These are phyloP conservation scores for Diaporthe caulivora DNA, from an alignment of 2,329 filamentous ascomycete species.

Conservation along the genomic window DNA sequence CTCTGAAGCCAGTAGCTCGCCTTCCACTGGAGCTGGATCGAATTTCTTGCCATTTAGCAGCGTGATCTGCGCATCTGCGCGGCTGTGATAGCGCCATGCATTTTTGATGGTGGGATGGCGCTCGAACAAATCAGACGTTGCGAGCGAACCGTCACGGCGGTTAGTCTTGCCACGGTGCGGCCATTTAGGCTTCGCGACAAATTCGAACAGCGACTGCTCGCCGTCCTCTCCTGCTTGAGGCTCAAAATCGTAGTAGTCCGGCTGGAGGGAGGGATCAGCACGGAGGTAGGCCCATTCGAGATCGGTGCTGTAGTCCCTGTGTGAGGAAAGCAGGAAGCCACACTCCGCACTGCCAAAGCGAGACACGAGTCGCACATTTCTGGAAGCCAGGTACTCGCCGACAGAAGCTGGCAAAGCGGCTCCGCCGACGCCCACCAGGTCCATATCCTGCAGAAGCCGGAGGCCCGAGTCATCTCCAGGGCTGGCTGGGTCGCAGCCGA, in stretches of 20 bases:
- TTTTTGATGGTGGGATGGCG: conserved; percentile 62
- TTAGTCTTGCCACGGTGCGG: conserved; percentile 71
- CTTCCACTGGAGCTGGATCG: conserved; percentile 72
- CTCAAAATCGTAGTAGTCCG: conserved; percentile 59
- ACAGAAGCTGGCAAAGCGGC: conserved; percentile 66
- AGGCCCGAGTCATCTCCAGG: conserved; percentile 55
- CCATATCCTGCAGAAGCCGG: conserved; percentile 61
- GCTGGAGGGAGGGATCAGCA: conserved; percentile 41
- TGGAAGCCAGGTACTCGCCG: conserved; percentile 64
- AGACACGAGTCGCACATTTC: conserved; percentile 68
- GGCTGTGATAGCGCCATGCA: conserved; percentile 73
- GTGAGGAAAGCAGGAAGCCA: conserved; percentile 74
- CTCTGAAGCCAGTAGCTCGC: conserved; percentile 56
- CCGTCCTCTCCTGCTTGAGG: conserved; percentile 50
- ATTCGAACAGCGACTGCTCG: conserved; percentile 56
- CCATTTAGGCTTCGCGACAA: conserved; percentile 68
- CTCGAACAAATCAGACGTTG: conserved; percentile 73
- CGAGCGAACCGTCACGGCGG: conserved; percentile 69
- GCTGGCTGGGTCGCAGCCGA: conserved; percentile 48
- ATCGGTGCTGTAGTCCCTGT: conserved; percentile 66
- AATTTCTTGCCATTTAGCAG: conserved; percentile 78
- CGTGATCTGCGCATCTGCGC: conserved; percentile 72
- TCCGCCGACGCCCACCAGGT: conserved; percentile 73
- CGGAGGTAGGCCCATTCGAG: conserved; percentile 73
- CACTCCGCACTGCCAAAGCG: conserved; percentile 76